Evolutionary conservation across 2,329 filamentous ascomycete species (phyloP).

Genomic region (Cyclaneusma minus): DNA sequence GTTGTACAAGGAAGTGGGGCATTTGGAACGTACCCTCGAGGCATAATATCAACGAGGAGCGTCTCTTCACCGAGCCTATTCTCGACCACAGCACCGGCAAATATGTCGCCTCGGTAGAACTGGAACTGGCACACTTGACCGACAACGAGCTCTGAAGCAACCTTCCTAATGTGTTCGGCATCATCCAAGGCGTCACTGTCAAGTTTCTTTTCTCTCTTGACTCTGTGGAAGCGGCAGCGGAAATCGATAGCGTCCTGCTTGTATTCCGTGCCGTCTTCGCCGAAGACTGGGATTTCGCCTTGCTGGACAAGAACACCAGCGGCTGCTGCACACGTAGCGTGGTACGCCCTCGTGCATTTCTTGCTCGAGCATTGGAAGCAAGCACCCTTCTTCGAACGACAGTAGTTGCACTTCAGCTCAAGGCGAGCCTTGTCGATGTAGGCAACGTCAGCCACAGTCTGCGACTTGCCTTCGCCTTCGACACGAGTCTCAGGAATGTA

Average conservation of each 20-base stretch:
- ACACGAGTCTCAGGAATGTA: constrained; percentile 91
- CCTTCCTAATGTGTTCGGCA: constrained; percentile 50
- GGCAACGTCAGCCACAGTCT: constrained; percentile 64
- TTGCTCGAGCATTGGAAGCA: constrained; percentile 94
- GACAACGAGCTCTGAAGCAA: constrained; percentile 49
- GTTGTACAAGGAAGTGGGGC: constrained; percentile 2
- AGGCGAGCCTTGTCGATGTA: constrained; percentile 74
- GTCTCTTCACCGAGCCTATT: constrained; percentile 64
- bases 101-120: constrained; percentile 70
- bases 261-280: constrained; percentile 83
- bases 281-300: constrained; percentile 71
- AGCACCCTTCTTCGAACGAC: constrained; percentile 83
- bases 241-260: constrained; percentile 86
- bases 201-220: constrained; percentile 67
- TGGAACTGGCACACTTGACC: constrained; percentile 82
- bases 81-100: constrained; percentile 76
- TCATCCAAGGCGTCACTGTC: constrained; percentile 55
- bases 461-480: constrained; percentile 50
- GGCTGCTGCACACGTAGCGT: constrained; percentile 84
- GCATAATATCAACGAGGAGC: constrained; percentile 68
- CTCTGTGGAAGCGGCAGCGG: constrained; percentile 84
- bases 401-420: constrained; percentile 89
- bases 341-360: constrained; percentile 87
- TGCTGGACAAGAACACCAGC: constrained; percentile 87
- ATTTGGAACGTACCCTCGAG: constrained; percentile 51